Base-by-base conservation (phyloP, 176 grass and related monocot genomes). In the Aegilops umbellulata region DNA sequence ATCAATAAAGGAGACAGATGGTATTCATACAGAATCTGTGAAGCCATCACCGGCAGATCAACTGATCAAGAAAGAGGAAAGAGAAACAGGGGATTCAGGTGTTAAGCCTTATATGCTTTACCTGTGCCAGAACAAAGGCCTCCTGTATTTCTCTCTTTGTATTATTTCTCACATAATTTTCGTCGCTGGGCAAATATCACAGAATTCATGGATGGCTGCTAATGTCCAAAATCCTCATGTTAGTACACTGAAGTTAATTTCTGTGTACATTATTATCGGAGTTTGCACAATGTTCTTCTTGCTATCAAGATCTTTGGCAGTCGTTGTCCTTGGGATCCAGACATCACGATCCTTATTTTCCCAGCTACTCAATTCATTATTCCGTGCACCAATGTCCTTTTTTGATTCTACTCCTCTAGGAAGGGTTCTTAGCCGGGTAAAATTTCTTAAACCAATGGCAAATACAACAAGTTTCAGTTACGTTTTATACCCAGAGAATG, bases 181-280 rank as follows among this genome's bases (percentile, higher is more conserved):
- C 83, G 2, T 92, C 74, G 17, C 46, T 65, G 95, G 87, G 10
- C 95, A 97, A 90, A 89, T 97, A 88, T 97, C 92, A 35, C 95
- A 95, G 77, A 97, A 95, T 66, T 87, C 93, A 68, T 97, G 95
- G 95, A 92, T 97, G 91, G 95, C 95, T 85, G 91, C 95, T 57
- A 93, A 95, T 82, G 83, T 97, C 71, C 47, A 97, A 63, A 92
- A 92, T 74, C 80, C 91, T 73, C 67, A 79, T 87, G 82, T 97
- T 65, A 89, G 89, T 72, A 83, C 55, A 6, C 87, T 97, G 16
- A 90, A 87, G 58, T 82, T 97, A 84, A 95, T 95, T 63, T 76
- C 62, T 26, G 95, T 97, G 68, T 97, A 97, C 76, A 79, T 95
- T 16, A 73, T 80, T 76, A 92, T 97, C 42, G 92, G 95, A 65